A percentile compares a stretch with the other conserved stretches of the same genome.
phyloP scores from a whole-genome alignment of 768 basidiomycete species.

The Tulasnella calospora region DNA sequence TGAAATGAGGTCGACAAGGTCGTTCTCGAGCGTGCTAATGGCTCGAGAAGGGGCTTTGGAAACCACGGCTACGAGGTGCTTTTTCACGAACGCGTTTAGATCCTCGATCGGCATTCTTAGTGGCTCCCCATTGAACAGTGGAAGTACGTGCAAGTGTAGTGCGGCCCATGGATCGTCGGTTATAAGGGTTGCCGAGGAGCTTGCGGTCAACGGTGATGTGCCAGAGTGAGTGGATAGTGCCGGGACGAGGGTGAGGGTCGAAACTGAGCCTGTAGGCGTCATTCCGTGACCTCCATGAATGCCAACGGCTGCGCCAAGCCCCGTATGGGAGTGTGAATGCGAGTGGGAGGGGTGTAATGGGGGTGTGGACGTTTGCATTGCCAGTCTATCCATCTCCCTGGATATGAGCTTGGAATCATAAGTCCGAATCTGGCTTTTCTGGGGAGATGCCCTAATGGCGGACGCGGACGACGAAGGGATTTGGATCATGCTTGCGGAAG shows the following conservation, averaged over 20 bases:
- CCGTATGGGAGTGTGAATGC: constrained; percentile 27
- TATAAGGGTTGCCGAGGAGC: constrained; percentile 1
- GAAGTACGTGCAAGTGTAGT: constrained; percentile 81
- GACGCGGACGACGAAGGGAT: constrained; percentile 1
- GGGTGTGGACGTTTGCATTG: constrained; percentile 39
- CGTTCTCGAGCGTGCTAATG: constrained; percentile 64
- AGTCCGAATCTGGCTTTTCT: constrained; percentile 57
- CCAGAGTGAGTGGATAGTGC: constrained; percentile 1
- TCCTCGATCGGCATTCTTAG: constrained; percentile 86
- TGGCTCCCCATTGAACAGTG: constrained; percentile 87
- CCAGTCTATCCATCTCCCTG: constrained; percentile 79
- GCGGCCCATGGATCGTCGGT: constrained; percentile 71
- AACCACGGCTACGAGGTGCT: constrained; percentile 69
- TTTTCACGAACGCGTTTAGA: constrained; percentile 72
- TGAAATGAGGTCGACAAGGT: constrained; percentile 76
- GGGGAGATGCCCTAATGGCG: constrained; percentile 23
- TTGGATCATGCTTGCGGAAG: constrained; percentile 29
- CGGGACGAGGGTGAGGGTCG: constrained; percentile 36
- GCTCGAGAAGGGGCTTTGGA: constrained; percentile 71
- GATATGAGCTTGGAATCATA: constrained; percentile 77
- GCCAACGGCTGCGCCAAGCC: constrained; percentile 40
- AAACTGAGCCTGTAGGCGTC: constrained; percentile 48
- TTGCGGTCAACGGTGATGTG: constrained; percentile 9
- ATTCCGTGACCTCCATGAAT: constrained; percentile 43
- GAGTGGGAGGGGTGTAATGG: constrained; percentile 21